Evolutionary conservation across 768 basidiomycete genomes (phyloP), one percentile per base, ranked within the genome.

Genomic region (Dioszegia crocea): DNA sequence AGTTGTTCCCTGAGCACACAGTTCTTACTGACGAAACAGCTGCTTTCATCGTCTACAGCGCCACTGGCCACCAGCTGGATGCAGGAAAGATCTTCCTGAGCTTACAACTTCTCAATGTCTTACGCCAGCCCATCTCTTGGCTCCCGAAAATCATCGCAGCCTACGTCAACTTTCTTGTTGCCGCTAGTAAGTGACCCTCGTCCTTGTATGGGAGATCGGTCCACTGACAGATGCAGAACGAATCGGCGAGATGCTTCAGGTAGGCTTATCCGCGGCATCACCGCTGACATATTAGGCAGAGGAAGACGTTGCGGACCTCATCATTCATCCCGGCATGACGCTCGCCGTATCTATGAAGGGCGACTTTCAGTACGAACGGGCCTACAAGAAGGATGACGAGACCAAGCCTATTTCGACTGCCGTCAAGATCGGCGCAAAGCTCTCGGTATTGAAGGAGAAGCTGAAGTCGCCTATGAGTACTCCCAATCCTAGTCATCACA

Each of bases 11-110:
- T 10, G 12, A 8, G 17, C 38, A 2, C 43, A 9, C 3, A 4
- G 39, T 54, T 39, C 17, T 8, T 19, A 36, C 48, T 49, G 48
- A 51, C 31, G 17, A 3, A 8, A 9, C 21, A 39, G 51, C 38
- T 39, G 26, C 68, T 10, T 66, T 86, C 83, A 82, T 86, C 60
- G 84, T 84, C 0, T 87, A 86, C 65, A 79, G 80, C 0, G 71
- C 86, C 8, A 81, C 78, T 26, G 83, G 82, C 10, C 83, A 85
- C 54, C 64, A 77, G 6, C 78, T 85, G 29, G 79, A 81, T 59
- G 72, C 84, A 2, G 81, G 83, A 0, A 75, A 79, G 56, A 82
- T 85, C 48, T 85, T 85, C 69, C 77, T 79, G 11, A 80, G 82
- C 9, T 70, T 85, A 12, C 83, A 84, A 60, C 71, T 84, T 17